Evolutionary conservation across 139 green algal species (phyloP).

Genomic region (Chlorella sp.): DNA sequence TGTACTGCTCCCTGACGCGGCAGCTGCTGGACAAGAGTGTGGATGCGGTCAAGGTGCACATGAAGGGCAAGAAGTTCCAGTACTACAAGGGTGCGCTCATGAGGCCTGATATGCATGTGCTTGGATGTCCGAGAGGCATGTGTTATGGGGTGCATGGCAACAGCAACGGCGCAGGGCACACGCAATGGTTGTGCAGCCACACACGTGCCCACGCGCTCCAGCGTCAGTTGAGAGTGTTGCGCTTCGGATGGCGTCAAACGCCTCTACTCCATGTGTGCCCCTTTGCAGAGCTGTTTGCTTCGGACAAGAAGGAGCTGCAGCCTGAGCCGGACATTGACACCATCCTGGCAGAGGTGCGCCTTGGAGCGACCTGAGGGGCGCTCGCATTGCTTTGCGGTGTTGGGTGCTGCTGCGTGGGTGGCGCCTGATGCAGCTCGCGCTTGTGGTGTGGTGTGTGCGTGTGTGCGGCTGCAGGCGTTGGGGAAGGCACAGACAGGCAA

Average conservation of each 20-base stretch:
- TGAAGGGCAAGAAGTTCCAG: slow-evolving; percentile 46
- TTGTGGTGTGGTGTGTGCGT: background rate
- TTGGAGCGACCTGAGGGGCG: too few species aligned
- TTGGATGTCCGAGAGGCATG: slow-evolving; percentile 7
- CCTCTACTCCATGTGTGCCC: background rate
- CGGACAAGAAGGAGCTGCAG: slow-evolving; percentile 55
- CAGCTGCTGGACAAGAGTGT: slow-evolving; percentile 64
- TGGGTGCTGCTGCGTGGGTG: too few species aligned
- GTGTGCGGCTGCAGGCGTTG: background rate
- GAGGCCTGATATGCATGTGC: background rate
- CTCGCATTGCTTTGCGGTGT: too few species aligned
- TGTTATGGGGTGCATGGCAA: slow-evolving; percentile 1
- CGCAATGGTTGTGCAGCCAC: slow-evolving; percentile 1
- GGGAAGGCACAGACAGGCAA: background rate
- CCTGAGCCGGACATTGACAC: slow-evolving; percentile 46
- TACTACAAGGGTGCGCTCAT: background rate
- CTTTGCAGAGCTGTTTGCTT: slow-evolving; percentile 49
- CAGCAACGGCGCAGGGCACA: background rate
- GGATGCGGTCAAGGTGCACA: slow-evolving; percentile 58
- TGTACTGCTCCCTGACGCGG: slow-evolving; percentile 73
- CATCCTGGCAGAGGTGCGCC: slow-evolving; percentile 9
- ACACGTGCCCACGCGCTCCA: too few species aligned
- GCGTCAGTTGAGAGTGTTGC: background rate
- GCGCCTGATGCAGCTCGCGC: background rate
- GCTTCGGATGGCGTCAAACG: background rate